Conservation (phyloP, 352 stramenopile species). For the Phytopythium aichiense region DNA sequence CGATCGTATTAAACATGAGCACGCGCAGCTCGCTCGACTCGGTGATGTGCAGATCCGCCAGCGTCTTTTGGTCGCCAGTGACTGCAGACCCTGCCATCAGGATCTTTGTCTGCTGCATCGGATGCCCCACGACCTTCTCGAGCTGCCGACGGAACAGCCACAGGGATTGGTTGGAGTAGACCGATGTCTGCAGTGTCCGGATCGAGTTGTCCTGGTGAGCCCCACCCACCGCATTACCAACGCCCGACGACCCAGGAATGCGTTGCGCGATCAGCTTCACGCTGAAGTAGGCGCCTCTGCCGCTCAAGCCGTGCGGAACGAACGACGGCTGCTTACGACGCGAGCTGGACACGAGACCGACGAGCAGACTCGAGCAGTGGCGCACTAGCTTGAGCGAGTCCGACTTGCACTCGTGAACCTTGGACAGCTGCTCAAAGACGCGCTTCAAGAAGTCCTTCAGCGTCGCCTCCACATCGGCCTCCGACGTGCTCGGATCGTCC, state of each 20-base stretch:
- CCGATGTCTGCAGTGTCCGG: constrained; percentile 46
- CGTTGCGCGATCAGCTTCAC: constrained; percentile 80
- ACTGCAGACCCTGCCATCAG: constrained; percentile 61
- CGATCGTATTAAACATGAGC: constrained; percentile 79
- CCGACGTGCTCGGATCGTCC: constrained; percentile 19
- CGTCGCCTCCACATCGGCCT: constrained; percentile 27
- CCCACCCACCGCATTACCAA: constrained; percentile 11
- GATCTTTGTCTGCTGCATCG: constrained; percentile 81
- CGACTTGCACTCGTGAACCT: constrained; percentile 38
- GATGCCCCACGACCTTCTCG: constrained; percentile 64
- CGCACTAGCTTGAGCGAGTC: constrained; percentile 69
- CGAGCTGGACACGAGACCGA: constrained; percentile 55
- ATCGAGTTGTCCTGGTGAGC: constrained; percentile 48
- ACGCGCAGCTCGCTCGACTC: constrained; percentile 75
- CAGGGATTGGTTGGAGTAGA: constrained; percentile 80
- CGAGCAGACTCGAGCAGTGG: constrained; percentile 69
- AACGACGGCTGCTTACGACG: constrained; percentile 41
- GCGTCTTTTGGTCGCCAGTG: constrained; percentile 75
- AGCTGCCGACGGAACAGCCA: constrained; percentile 69
- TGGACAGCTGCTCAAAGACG: constrained; percentile 67
- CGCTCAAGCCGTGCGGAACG: constrained; percentile 62
- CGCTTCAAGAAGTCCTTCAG: constrained; percentile 80
- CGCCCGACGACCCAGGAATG: constrained; percentile 51
- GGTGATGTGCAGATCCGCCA: constrained; percentile 73
- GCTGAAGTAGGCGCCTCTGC: constrained; percentile 68